Percentiles rank a stretch among this genome's conserved stretches.
Evolutionary conservation across 176 grass and related monocot genomes (phyloP).

Genomic region (Avena sativa): DNA sequence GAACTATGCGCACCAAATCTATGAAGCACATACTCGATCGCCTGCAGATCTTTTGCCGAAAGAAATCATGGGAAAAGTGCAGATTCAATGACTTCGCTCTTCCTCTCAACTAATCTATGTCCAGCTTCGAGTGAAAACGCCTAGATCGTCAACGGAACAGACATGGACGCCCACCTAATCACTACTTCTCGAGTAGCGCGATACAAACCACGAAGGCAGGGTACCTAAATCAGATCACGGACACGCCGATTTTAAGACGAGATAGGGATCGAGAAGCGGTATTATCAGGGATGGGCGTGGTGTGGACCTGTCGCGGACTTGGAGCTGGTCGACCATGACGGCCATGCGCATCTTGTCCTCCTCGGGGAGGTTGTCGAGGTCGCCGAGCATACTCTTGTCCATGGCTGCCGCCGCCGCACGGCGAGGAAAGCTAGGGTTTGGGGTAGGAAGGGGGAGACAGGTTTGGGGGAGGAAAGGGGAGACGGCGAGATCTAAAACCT

Average conservation of each 20-base stretch:
- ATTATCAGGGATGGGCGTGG: not conserved
- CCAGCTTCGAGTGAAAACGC: not conserved
- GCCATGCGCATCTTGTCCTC: slow-evolving; percentile 93
- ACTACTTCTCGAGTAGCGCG: not conserved
- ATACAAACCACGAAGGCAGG: not conserved
- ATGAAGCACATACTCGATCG: not conserved
- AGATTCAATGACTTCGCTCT: too few relatives aligned
- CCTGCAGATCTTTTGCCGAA: not conserved
- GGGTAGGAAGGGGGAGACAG: not conserved
- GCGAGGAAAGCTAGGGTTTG: slow-evolving; percentile 22
- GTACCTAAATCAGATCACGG: not conserved
- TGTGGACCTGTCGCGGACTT: slow-evolving; percentile 86
- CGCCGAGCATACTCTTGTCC: slow-evolving; percentile 94
- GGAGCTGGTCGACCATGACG: slow-evolving; percentile 88
- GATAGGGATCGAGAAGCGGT: not conserved
- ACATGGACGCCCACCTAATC: not conserved
- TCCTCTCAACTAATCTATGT: not conserved
- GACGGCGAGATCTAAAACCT: slow-evolving; percentile 44
- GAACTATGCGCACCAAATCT: not conserved
- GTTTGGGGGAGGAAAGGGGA: slow-evolving; percentile 15
- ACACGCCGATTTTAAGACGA: not conserved
- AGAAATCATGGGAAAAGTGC: not conserved
- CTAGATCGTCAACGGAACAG: not conserved
- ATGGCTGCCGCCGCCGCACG: slow-evolving; percentile 45
- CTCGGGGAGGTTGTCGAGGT: slow-evolving; percentile 80